phyloP scores from a whole-genome alignment of 441 rosid genomes.

The Corymbia calophylla region DNA sequence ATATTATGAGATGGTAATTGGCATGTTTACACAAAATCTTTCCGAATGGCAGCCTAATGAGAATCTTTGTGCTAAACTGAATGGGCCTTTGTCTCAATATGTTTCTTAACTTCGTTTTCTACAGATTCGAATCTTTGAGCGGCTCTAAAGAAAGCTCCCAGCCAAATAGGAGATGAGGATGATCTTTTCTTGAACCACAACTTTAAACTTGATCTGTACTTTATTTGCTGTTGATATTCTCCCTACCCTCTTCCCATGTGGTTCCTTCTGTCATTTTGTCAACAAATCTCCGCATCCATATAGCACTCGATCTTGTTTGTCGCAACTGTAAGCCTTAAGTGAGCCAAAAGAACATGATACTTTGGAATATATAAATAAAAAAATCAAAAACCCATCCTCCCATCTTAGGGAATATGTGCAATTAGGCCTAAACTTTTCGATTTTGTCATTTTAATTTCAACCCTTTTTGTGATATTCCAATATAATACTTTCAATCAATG shows the following conservation, averaged over 20 bases:
- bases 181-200: background rate
- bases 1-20: background rate
- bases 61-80: background rate
- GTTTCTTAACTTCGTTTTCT: background rate
- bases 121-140: background rate
- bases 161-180: background rate
- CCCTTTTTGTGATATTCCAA: accelerated
- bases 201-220: background rate
- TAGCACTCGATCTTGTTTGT: background rate
- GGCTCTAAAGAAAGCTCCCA: background rate
- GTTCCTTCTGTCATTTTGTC: background rate
- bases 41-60: background rate
- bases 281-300: background rate
- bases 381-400: background rate
- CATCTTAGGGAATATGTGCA: background rate
- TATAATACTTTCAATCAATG: accelerated
- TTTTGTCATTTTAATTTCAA: background rate
- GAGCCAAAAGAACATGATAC: background rate
- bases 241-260: background rate
- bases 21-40: background rate
- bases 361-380: background rate
- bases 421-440: background rate
- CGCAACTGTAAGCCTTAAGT: background rate
- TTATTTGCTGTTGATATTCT: background rate
- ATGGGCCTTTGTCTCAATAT: background rate